Evolutionary conservation across 768 basidiomycete species (phyloP).

Genomic region (Serendipita sp.): DNA sequence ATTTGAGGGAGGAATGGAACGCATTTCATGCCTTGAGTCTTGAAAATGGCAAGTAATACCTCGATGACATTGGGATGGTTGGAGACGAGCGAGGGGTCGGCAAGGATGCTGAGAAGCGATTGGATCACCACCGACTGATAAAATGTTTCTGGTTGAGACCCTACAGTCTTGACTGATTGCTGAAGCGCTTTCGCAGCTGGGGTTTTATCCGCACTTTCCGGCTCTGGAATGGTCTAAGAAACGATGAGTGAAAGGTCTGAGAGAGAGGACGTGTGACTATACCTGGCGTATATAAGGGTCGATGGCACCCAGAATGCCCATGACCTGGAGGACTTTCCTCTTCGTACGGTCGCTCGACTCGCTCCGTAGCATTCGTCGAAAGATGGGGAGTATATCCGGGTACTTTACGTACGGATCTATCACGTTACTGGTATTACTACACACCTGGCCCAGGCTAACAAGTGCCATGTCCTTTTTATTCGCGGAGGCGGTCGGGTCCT

Average conservation of each 20-base stretch:
- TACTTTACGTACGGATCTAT: conserved; percentile 30
- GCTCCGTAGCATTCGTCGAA: conserved; percentile 27
- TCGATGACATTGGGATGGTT: conserved; percentile 31
- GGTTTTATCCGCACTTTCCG: conserved; percentile 14
- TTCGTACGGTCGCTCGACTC: conserved; percentile 22
- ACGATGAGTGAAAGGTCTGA: not conserved
- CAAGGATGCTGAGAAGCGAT: conserved; percentile 27
- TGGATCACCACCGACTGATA: conserved; percentile 32
- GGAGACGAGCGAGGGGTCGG: conserved; percentile 25
- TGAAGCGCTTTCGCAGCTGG: conserved; percentile 10
- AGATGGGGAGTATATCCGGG: conserved; percentile 25
- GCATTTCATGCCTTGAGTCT: conserved; percentile 29
- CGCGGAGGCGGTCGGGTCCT: conserved; percentile 23
- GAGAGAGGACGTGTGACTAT: not conserved
- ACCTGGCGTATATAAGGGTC: conserved; percentile 33
- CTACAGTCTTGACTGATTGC: not conserved
- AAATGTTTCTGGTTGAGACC: conserved; percentile 26
- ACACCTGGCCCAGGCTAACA: conserved; percentile 29
- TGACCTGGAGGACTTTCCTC: conserved; percentile 29
- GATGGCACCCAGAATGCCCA: conserved; percentile 33
- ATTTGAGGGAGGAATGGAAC: conserved; percentile 29
- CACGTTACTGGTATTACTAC: conserved; percentile 28
- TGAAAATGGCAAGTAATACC: conserved; percentile 33
- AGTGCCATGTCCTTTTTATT: conserved; percentile 29
- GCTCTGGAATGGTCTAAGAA: not conserved